Evolutionary conservation across 1,284 basidiomycete species (phyloP), one percentile per base, ranked within the genome.

Genomic region (Malassezia slooffiae): DNA sequence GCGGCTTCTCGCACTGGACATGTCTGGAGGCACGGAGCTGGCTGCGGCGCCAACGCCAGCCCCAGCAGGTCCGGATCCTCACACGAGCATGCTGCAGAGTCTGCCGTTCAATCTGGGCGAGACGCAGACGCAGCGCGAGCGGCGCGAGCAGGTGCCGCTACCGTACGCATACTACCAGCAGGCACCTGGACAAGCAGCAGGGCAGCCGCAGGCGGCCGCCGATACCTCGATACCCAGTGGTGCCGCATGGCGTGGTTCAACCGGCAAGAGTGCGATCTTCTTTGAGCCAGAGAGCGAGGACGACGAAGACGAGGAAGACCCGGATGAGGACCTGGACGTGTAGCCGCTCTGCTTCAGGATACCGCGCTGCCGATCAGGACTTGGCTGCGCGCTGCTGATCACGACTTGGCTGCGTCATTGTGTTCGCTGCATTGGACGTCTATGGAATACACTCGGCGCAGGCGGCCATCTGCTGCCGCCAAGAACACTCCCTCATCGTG

Each of bases 291-390:
- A 64, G 34, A 47, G 53, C 12, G 62, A 59, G 21, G 62, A 64
- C 27, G 62, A 64, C 40, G 62, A 64, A 38, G 62, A 64, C 28
- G 62, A 64, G 29, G 62, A 64, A 31, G 62, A 64, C 47, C 62
- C 62, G 4, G 62, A 64, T 30, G 62, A 64, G 27, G 62, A 64
- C 45, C 37, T 64, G 27, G 62, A 64, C 38, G 43, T 64, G 19
- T 62, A 39, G 23, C 21, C 27, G 35, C 28, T 36, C 22, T n/a
- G n/a, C n/a, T n/a, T n/a, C n/a, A n/a, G n/a, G n/a, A n/a, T n/a
- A n/a, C n/a, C n/a, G n/a, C n/a, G n/a, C n/a, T n/a, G n/a, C n/a
- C n/a, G n/a, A n/a, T n/a, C n/a, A n/a, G n/a, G n/a, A n/a, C n/a
- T n/a, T n/a, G n/a, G n/a, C n/a, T n/a, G n/a, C n/a, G n/a, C n/a